Evolutionary conservation across 768 basidiomycete genomes (phyloP).

Genomic region (Podaxis sp.): DNA sequence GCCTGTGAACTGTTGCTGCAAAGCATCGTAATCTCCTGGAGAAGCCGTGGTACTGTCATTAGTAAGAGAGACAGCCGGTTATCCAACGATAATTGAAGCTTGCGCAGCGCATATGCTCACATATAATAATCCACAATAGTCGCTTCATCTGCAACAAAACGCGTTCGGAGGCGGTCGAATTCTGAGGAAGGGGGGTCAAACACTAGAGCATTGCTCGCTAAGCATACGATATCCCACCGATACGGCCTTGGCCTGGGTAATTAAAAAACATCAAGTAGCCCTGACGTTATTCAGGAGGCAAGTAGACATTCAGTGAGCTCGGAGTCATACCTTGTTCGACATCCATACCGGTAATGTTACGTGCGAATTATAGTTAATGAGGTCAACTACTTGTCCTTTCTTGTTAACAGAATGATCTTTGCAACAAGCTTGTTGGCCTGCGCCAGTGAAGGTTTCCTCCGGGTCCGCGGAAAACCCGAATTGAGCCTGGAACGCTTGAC

Average conservation of each 20-base stretch:
- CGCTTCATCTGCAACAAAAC: slow-evolving; percentile 31
- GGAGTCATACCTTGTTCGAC: slow-evolving; percentile 32
- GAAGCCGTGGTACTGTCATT: slow-evolving; percentile 30
- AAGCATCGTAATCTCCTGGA: slow-evolving; percentile 35
- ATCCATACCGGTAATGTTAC: slow-evolving; percentile 35
- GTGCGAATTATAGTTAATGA: slow-evolving; percentile 37
- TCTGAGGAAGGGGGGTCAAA: slow-evolving; percentile 20
- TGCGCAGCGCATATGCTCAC: slow-evolving; percentile 16
- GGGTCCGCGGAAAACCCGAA: slow-evolving; percentile 32
- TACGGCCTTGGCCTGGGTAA: slow-evolving; percentile 34
- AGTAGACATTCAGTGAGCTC: background rate
- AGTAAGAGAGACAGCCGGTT: background rate
- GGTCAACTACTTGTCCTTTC: slow-evolving; percentile 37
- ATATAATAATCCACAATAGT: slow-evolving; percentile 37
- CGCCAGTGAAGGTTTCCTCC: slow-evolving; percentile 36
- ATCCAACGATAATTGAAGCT: background rate
- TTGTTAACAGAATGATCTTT: slow-evolving; percentile 36
- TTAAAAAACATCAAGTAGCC: slow-evolving; percentile 38
- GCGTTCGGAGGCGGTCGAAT: slow-evolving; percentile 31
- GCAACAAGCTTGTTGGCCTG: slow-evolving; percentile 38
- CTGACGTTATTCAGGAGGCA: slow-evolving; percentile 14
- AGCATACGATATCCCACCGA: slow-evolving; percentile 22
- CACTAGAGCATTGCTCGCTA: background rate
- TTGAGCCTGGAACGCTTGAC: slow-evolving; percentile 30
- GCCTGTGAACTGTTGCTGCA: slow-evolving; percentile 35